Evolutionary conservation across 202 grass and related monocot genomes (phyloP).

Genomic region (Setaria viridis): DNA sequence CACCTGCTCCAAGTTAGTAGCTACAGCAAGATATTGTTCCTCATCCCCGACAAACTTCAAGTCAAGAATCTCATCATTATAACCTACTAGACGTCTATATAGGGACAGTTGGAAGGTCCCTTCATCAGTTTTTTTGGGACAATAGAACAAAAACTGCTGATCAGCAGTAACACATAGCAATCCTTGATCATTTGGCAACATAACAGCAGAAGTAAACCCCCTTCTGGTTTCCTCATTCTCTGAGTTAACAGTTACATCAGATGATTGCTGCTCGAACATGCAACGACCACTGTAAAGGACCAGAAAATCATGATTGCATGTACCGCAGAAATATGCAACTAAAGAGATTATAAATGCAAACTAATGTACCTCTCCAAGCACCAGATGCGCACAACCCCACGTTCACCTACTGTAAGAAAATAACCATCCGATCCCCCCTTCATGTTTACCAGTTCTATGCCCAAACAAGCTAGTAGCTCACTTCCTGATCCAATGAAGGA

Average conservation of each 20-base stretch:
- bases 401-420: conserved; percentile 96
- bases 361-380: conserved; percentile 77
- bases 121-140: conserved; percentile 60
- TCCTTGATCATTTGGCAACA: conserved; percentile 71
- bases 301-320: conserved; percentile 32
- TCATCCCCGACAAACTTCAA: conserved; percentile 91
- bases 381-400: conserved; percentile 82
- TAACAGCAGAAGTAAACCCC: conserved; percentile 78
- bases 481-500: conserved; percentile 68
- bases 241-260: conserved; percentile 73
- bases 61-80: conserved; percentile 98
- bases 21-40: conserved; percentile 91
- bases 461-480: conserved; percentile 61
- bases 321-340: conserved; percentile 13
- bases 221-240: conserved; percentile 80
- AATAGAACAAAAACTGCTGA: conserved; percentile 95
- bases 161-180: conserved; percentile 89
- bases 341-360: conserved; percentile 34
- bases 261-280: conserved; percentile 80
- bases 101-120: conserved; percentile 65
- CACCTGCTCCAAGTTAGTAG: conserved; percentile 98
- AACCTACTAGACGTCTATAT: conserved; percentile 81
- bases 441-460: conserved; percentile 37
- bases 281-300: conserved; percentile 64
- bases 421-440: conserved; percentile 51